Conservation (phyloP, 345 rosid species). For the Sisymbrium irio region DNA sequence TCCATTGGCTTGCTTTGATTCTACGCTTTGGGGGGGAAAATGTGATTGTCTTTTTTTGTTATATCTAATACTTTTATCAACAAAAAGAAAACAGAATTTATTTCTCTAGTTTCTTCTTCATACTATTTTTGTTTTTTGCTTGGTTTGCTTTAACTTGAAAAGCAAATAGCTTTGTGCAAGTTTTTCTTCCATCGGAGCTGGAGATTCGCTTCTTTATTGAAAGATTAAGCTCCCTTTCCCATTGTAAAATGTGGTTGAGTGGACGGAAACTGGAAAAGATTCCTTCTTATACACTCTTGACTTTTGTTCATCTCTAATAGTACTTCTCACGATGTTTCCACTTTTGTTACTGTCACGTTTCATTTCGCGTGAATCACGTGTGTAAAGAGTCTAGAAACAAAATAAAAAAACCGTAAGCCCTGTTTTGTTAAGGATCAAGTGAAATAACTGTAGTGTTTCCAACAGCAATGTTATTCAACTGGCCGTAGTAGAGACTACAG, state of each 20-base stretch:
- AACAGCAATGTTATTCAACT: no score
- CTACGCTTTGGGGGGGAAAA: slow-evolving; percentile 32
- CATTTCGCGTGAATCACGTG: slow-evolving; percentile 27
- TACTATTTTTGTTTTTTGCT: not conserved
- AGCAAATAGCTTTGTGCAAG: slow-evolving; percentile 25
- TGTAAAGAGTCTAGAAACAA: not conserved
- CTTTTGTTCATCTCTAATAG: slow-evolving; percentile 18
- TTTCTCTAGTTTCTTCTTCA: slow-evolving; percentile 27
- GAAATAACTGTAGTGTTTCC: slow-evolving; percentile 27
- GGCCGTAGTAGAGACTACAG: no score
- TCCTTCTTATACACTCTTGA: slow-evolving; percentile 10
- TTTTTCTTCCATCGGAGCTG: slow-evolving; percentile 35
- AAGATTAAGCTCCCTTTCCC: slow-evolving; percentile 20
- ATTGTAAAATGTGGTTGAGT: slow-evolving; percentile 5
- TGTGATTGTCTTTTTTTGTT: slow-evolving; percentile 22
- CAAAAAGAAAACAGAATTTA: slow-evolving; percentile 8
- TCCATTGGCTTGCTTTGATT: slow-evolving; percentile 32
- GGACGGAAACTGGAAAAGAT: slow-evolving; percentile 20
- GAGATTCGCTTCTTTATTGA: slow-evolving; percentile 37
- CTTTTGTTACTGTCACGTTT: slow-evolving; percentile 33
- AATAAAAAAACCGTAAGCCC: no score
- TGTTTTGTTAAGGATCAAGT: not conserved
- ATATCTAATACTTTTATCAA: not conserved
- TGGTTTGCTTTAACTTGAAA: not conserved
- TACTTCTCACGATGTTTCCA: slow-evolving; percentile 6